phyloP scores from a whole-genome alignment of 169 alveolate genomes.

The Blepharisma undulans region DNA sequence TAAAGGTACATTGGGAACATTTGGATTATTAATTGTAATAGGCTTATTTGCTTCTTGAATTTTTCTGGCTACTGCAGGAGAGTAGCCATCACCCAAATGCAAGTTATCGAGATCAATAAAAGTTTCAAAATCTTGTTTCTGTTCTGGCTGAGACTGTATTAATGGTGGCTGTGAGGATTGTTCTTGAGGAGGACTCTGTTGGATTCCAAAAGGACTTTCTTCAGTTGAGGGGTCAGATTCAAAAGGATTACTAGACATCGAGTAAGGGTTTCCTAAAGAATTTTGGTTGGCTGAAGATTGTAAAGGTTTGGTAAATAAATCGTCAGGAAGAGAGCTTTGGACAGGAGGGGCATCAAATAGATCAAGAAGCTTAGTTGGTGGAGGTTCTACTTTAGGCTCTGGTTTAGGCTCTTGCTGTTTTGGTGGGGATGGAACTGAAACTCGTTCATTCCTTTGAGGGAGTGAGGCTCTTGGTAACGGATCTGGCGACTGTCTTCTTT shows the following conservation, averaged over 20 bases:
- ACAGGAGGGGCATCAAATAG: conserved; percentile 16
- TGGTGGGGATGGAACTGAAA: not conserved
- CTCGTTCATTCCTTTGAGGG: not conserved
- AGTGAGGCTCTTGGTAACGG: not conserved
- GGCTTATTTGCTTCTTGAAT: conserved; percentile 33
- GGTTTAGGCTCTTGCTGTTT: not conserved
- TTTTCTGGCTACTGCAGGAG: conserved; percentile 1
- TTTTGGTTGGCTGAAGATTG: not conserved
- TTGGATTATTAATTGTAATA: not conserved
- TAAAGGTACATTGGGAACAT: conserved; percentile 26
- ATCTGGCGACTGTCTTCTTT: conserved; percentile 1
- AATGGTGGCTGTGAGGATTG: not conserved
- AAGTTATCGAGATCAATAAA: not conserved
- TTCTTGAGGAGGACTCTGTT: not conserved
- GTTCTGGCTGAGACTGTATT: not conserved
- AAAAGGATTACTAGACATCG: conserved; percentile 13
- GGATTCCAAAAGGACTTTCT: not conserved
- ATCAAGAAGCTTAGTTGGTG: conserved; percentile 14
- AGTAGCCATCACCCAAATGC: conserved; percentile 15
- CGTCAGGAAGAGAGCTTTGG: not conserved
- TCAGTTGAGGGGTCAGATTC: not conserved
- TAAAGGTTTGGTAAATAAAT: not conserved
- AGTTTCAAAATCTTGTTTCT: not conserved
- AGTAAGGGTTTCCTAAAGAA: not conserved
- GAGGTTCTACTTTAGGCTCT: not conserved